Evolutionary conservation across 2,329 filamentous ascomycete genomes (phyloP).

Genomic region (Venturia effusa): DNA sequence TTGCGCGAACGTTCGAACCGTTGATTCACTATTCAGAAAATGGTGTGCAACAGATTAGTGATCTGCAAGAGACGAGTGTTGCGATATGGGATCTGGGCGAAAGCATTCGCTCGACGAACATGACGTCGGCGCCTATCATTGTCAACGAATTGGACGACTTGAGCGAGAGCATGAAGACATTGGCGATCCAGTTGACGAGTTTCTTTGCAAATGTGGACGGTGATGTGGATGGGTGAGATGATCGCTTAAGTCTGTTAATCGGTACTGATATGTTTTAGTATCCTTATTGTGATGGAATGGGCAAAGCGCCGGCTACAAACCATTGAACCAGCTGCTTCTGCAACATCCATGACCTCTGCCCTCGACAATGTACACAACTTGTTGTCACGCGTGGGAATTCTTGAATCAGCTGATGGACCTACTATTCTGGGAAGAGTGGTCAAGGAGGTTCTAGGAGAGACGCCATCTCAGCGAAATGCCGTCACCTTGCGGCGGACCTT

Average conservation of each 20-base stretch:
- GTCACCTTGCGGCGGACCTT: slow-evolving; percentile 77
- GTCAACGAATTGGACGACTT: slow-evolving; percentile 76
- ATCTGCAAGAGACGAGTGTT: slow-evolving; percentile 81
- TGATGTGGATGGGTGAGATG: slow-evolving; percentile 67
- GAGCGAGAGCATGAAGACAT: slow-evolving; percentile 71
- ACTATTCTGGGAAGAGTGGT: slow-evolving; percentile 60
- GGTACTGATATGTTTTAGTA: slow-evolving; percentile 36
- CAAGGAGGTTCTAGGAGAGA: slow-evolving; percentile 67
- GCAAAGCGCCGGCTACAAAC: slow-evolving; percentile 69
- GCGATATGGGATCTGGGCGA: slow-evolving; percentile 93
- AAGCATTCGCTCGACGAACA: slow-evolving; percentile 77
- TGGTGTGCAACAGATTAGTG: slow-evolving; percentile 73
- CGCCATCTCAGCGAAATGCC: slow-evolving; percentile 68
- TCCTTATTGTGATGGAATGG: slow-evolving; percentile 95
- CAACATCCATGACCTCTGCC: slow-evolving; percentile 56
- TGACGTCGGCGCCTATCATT: slow-evolving; percentile 81
- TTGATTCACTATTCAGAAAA: slow-evolving; percentile 92
- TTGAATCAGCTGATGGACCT: slow-evolving; percentile 35
- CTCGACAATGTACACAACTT: slow-evolving; percentile 78
- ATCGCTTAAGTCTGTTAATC: background rate
- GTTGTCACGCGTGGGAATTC: slow-evolving; percentile 48
- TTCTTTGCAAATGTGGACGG: slow-evolving; percentile 93
- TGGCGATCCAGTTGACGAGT: slow-evolving; percentile 75
- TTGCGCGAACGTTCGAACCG: slow-evolving; percentile 87
- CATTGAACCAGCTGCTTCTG: slow-evolving; percentile 29